Evolutionary conservation across 2,329 filamentous ascomycete genomes (phyloP), one percentile per base, ranked within the genome.

Genomic region (Daldinia eschscholtzii): DNA sequence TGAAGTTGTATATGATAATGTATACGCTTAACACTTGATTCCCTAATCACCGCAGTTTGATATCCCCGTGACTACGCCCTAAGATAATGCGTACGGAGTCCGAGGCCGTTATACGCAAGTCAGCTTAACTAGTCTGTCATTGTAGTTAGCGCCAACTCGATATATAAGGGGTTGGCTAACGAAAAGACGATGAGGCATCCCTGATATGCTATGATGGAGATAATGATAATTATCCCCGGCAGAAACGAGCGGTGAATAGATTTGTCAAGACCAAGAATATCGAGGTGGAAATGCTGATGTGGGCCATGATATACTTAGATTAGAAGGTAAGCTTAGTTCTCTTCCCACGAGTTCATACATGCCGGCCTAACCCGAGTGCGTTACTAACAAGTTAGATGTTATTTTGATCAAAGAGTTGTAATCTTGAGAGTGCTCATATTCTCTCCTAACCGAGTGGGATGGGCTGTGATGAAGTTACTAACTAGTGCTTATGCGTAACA

Each of bases 191-290:
- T 61, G 1, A 74, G 73, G n/a, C 46, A 67, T 4, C 70, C 44
- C 26, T 70, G 57, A 1, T 52, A 50, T 3, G 57, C 53, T 9
- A 65, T 63, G 20, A 61, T 53, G 2, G 61, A 35, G 2, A 62
- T 61, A 12, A 66, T 6, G 2, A 62, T 61, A 12, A 66, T 6
- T 60, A 55, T 1, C 72, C 57, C 6, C 72, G 59, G 28, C 61
- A 61, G 15, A 42, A 59, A 44, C 75, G 72, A 4, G 75, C 70
- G 2, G 70, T 50, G 18, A 68, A 7, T 13, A 73, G 61, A 44
- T 72, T 68, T 9, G 69, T 75, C 60, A 74, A 64, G 46, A 72
- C 64, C 6, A 75, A 57, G 10, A 72, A 70, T 33, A 61, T 44
- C 2, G 55, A 64, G 13, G 71, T 39, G 46, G 74, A 76, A 42